phyloP scores from a whole-genome alignment of 305 asterid species.

The Ilex paraguariensis region DNA sequence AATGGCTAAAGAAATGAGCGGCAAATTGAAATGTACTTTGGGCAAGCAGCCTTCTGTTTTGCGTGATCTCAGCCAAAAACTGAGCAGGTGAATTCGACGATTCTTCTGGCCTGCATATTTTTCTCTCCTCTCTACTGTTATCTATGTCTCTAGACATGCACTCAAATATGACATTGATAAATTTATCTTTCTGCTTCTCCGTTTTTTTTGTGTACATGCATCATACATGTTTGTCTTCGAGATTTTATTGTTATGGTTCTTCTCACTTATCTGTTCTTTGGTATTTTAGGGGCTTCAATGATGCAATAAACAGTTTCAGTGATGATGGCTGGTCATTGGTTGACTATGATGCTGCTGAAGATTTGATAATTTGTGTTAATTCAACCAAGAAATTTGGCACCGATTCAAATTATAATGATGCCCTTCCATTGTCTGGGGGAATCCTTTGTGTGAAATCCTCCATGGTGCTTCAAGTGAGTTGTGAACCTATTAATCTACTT shows the following conservation, averaged over 20 bases:
- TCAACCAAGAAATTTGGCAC: background rate
- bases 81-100: background rate
- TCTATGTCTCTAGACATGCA: background rate
- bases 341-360: conserved; percentile 1
- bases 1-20: background rate
- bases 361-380: background rate
- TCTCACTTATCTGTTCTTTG: background rate
- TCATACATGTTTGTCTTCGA: too few species aligned
- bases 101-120: background rate
- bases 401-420: background rate
- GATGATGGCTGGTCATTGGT: conserved; percentile 1
- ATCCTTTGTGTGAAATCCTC: background rate
- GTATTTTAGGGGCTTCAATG: background rate
- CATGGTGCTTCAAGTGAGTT: background rate
- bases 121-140: background rate
- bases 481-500: too few species aligned
- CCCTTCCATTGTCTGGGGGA: background rate
- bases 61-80: background rate
- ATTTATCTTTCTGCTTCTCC: too few species aligned
- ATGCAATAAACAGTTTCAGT: background rate
- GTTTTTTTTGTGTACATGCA: too few species aligned
- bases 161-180: background rate
- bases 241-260: background rate
- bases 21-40: background rate
- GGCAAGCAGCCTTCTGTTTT: background rate